These are phyloP conservation scores for Microbotryum saponariae DNA, from an alignment of 1,284 basidiomycete species.

Conservation along the genomic window DNA sequence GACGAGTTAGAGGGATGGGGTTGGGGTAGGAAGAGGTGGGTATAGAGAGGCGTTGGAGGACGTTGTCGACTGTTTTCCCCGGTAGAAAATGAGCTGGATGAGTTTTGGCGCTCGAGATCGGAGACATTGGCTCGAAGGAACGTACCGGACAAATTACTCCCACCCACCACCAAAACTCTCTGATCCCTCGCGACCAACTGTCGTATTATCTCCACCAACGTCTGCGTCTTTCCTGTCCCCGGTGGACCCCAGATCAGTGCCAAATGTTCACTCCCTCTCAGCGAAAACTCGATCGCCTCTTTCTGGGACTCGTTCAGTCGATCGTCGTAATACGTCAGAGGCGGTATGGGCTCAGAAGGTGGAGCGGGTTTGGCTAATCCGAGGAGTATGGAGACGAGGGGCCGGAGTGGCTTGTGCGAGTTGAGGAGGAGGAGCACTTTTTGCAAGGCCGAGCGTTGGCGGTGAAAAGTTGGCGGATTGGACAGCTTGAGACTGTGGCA, in stretches of 20 bases:
- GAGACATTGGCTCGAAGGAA: too few species aligned
- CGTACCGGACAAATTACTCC: slow-evolving; percentile 65
- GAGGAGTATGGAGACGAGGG: slow-evolving; percentile 16
- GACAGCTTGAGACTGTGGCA: slow-evolving; percentile 18
- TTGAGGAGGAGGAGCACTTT: slow-evolving; percentile 9
- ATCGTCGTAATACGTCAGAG: slow-evolving; percentile 41
- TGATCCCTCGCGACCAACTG: slow-evolving; percentile 57
- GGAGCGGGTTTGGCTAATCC: slow-evolving; percentile 1
- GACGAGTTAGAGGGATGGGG: slow-evolving; percentile 53
- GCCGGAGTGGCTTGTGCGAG: slow-evolving; percentile 4
- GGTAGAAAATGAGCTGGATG: too few species aligned
- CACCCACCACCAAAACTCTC: slow-evolving; percentile 72
- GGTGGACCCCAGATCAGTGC: slow-evolving; percentile 96
- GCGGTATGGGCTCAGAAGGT: background rate
- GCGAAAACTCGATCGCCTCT: slow-evolving; percentile 64
- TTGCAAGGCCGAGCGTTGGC: slow-evolving; percentile 15
- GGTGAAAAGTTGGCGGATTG: slow-evolving; percentile 24
- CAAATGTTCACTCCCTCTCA: slow-evolving; percentile 61
- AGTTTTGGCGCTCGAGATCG: too few species aligned
- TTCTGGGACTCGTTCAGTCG: slow-evolving; percentile 76
- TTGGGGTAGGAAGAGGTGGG: slow-evolving; percentile 3
- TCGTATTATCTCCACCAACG: slow-evolving; percentile 78
- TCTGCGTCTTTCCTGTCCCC: slow-evolving; percentile 79
- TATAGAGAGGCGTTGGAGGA: slow-evolving; percentile 36
- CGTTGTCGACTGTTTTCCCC: slow-evolving; percentile 47